These are phyloP conservation scores for Daldinia decipiens DNA, from an alignment of 495 filamentous ascomycete genomes.

Conservation along the genomic window DNA sequence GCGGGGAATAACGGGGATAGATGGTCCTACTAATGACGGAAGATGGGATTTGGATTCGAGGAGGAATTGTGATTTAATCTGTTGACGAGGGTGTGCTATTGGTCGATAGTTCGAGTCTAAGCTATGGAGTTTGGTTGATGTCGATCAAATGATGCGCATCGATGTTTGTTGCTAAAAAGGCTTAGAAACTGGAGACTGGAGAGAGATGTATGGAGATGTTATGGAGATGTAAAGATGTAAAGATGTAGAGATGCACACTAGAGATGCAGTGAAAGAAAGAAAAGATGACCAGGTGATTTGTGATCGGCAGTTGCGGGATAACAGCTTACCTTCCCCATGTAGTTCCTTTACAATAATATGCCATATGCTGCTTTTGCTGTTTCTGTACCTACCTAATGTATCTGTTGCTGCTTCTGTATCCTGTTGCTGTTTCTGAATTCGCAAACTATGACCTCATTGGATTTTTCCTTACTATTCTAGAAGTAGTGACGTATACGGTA, in stretches of 20 bases:
- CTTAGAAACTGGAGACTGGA: not conserved
- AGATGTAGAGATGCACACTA: not conserved
- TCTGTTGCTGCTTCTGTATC: not conserved
- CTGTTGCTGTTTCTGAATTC: slow-evolving; percentile 1
- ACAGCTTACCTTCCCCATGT: not conserved
- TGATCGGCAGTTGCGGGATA: slow-evolving; percentile 42
- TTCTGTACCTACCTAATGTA: not conserved
- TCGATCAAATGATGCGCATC: slow-evolving; percentile 40
- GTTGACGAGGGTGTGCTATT: slow-evolving; percentile 20
- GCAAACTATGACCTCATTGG: slow-evolving; percentile 43
- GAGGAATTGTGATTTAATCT: slow-evolving; percentile 15
- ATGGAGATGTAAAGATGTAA: not conserved
- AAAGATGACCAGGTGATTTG: slow-evolving; percentile 34
- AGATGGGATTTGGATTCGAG: slow-evolving; percentile 31
- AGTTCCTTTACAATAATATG: not conserved
- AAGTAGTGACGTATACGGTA: slow-evolving; percentile 29
- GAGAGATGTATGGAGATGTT: not conserved
- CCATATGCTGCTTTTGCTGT: not conserved
- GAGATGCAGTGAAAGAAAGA: not conserved
- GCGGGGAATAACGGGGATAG: slow-evolving; percentile 14
- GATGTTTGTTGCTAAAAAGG: slow-evolving; percentile 26
- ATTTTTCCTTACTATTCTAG: slow-evolving; percentile 22
- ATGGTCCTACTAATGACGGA: slow-evolving; percentile 10
- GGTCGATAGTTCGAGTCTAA: slow-evolving; percentile 6
- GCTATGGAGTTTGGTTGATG: slow-evolving; percentile 16